Evolutionary conservation across 2,329 filamentous ascomycete species (phyloP).

Genomic region (Rutstroemia sp.): DNA sequence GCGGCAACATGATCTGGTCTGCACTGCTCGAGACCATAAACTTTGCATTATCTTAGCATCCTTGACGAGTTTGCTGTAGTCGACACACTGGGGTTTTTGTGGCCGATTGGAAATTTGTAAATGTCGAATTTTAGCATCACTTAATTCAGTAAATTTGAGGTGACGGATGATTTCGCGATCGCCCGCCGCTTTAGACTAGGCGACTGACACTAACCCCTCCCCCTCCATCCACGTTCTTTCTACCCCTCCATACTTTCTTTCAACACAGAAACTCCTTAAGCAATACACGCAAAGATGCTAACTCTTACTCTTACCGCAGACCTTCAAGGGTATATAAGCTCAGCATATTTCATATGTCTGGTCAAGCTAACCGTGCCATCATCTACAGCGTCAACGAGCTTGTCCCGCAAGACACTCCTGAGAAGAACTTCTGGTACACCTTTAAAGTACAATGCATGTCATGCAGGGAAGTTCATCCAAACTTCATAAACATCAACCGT

Average conservation of each 20-base stretch:
- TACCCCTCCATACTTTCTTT: slow-evolving; percentile 1
- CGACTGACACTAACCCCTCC: slow-evolving; percentile 1
- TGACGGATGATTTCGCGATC: background rate
- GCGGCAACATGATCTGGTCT: slow-evolving; percentile 52
- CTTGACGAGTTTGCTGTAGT: slow-evolving; percentile 8
- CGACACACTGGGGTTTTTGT: background rate
- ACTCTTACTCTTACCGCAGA: slow-evolving; percentile 61
- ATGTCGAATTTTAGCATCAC: background rate
- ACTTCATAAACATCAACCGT: slow-evolving; percentile 77
- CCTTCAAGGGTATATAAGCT: slow-evolving; percentile 51
- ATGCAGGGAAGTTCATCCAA: slow-evolving; percentile 83
- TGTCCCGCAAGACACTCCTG: slow-evolving; percentile 72
- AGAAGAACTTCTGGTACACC: slow-evolving; percentile 87
- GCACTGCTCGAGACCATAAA: slow-evolving; percentile 59
- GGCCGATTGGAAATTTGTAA: background rate
- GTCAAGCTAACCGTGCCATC: background rate
- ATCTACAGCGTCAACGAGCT: slow-evolving; percentile 75
- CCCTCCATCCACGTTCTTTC: background rate
- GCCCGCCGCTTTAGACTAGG: slow-evolving; percentile 11
- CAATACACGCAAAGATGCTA: slow-evolving; percentile 41
- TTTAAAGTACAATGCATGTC: slow-evolving; percentile 99
- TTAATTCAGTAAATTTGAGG: slow-evolving; percentile 9
- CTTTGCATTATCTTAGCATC: slow-evolving; percentile 50
- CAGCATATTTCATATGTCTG: background rate
- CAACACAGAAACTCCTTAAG: background rate